Base-by-base conservation (phyloP, 176 grass and related monocot species). In the Raddia distichophylla region DNA sequence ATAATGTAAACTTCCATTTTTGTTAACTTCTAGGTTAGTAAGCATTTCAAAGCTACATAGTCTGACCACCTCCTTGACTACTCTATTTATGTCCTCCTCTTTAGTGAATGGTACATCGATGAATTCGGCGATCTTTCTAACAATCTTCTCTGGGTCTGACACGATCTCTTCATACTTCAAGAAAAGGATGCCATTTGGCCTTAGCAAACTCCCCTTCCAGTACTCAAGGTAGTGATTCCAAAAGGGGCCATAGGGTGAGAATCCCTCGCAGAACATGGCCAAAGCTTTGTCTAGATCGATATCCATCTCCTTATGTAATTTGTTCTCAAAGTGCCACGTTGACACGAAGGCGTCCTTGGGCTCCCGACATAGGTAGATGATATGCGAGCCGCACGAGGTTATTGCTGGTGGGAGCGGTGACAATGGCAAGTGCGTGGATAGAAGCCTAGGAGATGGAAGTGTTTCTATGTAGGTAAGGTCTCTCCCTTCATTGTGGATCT, bases 301-400 rank as follows among this genome's bases (percentile, higher is more conserved):
- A 3, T 66, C 3, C 27, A 27, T 27, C 10, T 51, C 12, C 59
- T 0, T 20, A 0, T 5, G 10, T 3, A 43, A 2, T 7, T 2
- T 65, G 3, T 67, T 67, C 1, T 79, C 62, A 0, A 22, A 67
- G 33, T 79, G 27, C 17, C 35, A 33, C 8, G 62, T 66, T 10
- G 77, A 67, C 50, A 79, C 61, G 16, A 66, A n/a, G 3, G 15
- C 6, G 52, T 79, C 76, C 2, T 79, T 79, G 47, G 61, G 61
- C 3, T 79, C 63, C 12, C 63, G 48, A 6, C 77, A 67, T 2
- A 67, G 0, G 50, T 79, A 79, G 48, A 79, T 7, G 2, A 79
- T 20, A 1, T 18, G 49, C 13, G 11, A 67, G 0, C 34, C 63
- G 10, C 2, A 1, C 0, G 12, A 12, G 0, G 1, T 20, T 8